phyloP scores from a whole-genome alignment of 2,329 filamentous ascomycete genomes.

The Cladosporium halotolerans region DNA sequence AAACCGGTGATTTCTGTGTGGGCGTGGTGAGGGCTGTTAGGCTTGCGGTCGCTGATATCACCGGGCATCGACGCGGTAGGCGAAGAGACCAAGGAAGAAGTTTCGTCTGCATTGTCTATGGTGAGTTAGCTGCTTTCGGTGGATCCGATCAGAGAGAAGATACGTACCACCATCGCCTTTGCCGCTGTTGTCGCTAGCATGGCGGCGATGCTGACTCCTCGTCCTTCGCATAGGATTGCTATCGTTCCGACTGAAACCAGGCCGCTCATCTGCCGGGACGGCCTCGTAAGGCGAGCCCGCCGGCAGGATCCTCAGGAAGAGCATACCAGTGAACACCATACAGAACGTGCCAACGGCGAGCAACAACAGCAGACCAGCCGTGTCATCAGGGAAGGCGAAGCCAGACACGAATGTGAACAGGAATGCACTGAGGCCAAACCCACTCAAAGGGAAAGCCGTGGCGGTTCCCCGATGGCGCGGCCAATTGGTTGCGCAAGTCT shows the following conservation, averaged over 20 bases:
- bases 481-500: conserved; percentile 81
- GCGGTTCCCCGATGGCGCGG: conserved; percentile 86
- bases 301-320: conserved; percentile 68
- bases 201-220: conserved; percentile 31
- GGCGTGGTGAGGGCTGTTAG: conserved; percentile 50
- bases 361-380: conserved; percentile 71
- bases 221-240: conserved; percentile 43
- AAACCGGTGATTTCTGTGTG: conserved; percentile 80
- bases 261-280: conserved; percentile 41
- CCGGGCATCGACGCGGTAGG: conserved; percentile 45
- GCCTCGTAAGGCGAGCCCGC: conserved; percentile 49
- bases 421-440: conserved; percentile 91
- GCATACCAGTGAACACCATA: conserved; percentile 66
- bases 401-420: conserved; percentile 83
- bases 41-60: conserved; percentile 43
- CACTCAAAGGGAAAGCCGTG: conserved; percentile 86
- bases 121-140: neutral
- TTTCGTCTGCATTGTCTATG: conserved; percentile 57
- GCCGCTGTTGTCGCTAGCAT: conserved; percentile 9
- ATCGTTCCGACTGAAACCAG: conserved; percentile 24
- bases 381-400: conserved; percentile 74
- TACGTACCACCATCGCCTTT: conserved; percentile 58
- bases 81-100: conserved; percentile 69
- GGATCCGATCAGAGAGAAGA: neutral
- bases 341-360: conserved; percentile 72